Evolutionary conservation across 1,139 yeast genomes (phyloP).

Genomic region (Suhomyces anneliseae): DNA sequence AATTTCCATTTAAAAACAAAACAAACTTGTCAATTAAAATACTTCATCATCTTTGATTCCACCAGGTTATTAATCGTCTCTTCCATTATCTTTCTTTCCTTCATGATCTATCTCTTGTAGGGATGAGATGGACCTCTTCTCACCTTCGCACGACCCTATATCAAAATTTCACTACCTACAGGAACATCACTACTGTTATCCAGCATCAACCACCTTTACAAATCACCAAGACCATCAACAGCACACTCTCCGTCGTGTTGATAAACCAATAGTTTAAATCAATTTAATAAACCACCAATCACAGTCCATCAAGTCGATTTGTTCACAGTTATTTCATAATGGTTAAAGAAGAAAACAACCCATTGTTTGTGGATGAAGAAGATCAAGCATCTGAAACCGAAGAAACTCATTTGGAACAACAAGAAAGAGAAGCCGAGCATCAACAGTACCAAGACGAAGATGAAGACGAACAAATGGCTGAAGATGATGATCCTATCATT

Average conservation of each 20-base stretch:
- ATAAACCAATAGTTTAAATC: too few species aligned
- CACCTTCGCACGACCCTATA: neutral
- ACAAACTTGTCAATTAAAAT: too few species aligned
- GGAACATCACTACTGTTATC: too few species aligned
- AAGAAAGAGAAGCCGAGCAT: neutral
- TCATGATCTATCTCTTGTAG: neutral
- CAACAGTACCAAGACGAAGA: neutral
- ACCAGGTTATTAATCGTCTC: neutral
- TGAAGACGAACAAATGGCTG: conserved; percentile 21
- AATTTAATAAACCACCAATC: neutral
- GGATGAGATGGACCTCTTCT: neutral
- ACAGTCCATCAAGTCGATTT: neutral
- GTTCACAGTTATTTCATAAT: neutral
- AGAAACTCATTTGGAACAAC: conserved; percentile 1
- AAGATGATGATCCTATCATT: conserved; percentile 70
- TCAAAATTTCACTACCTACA: conserved; percentile 4
- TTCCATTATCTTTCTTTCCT: neutral
- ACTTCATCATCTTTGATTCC: too few species aligned
- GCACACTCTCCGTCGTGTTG: too few species aligned
- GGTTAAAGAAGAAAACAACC: conserved; percentile 7
- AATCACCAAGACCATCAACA: neutral
- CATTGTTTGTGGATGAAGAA: conserved; percentile 17
- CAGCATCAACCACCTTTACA: too few species aligned
- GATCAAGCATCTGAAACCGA: conserved; percentile 9
- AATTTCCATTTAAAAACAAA: too few species aligned